phyloP scores from a whole-genome alignment of 495 filamentous ascomycete species.

The Daldinia loculata region DNA sequence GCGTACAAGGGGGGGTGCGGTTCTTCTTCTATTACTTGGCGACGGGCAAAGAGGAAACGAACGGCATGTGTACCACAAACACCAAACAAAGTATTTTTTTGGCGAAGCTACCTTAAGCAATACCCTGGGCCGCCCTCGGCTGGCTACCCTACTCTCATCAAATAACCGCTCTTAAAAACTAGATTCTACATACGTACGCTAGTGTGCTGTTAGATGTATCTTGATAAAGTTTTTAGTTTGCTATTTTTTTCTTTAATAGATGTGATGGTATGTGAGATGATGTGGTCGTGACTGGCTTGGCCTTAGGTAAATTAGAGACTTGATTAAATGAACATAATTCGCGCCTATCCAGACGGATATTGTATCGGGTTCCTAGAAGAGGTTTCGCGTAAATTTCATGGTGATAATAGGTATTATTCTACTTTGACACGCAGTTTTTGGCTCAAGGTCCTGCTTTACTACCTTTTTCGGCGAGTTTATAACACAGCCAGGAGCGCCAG shows the following conservation, averaged over 20 bases:
- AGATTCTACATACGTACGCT: not conserved
- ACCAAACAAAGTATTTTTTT: constrained; percentile 8
- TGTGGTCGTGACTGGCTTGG: too few species aligned
- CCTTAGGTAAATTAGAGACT: not conserved
- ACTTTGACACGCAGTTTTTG: too few species aligned
- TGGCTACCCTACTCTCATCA: not conserved
- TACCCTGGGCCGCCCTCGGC: not conserved
- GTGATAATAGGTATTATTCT: too few species aligned
- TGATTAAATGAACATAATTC: not conserved
- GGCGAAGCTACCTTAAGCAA: not conserved
- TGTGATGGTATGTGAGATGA: too few species aligned
- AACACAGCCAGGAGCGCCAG: too few species aligned
- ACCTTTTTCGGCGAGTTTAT: too few species aligned
- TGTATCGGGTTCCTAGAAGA: too few species aligned
- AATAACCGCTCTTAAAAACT: not conserved
- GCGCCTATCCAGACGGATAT: too few species aligned
- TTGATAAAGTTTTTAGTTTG: not conserved
- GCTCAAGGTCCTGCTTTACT: too few species aligned
- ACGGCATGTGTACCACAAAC: constrained; percentile 43
- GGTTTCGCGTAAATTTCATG: too few species aligned
- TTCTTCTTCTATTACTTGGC: constrained; percentile 6
- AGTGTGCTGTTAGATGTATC: not conserved
- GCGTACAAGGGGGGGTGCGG: constrained; percentile 9
- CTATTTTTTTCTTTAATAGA: not conserved
- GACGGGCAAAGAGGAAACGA: constrained; percentile 23